phyloP scores from a whole-genome alignment of 2,329 filamentous ascomycete genomes.

The Fusarium duplospermum region DNA sequence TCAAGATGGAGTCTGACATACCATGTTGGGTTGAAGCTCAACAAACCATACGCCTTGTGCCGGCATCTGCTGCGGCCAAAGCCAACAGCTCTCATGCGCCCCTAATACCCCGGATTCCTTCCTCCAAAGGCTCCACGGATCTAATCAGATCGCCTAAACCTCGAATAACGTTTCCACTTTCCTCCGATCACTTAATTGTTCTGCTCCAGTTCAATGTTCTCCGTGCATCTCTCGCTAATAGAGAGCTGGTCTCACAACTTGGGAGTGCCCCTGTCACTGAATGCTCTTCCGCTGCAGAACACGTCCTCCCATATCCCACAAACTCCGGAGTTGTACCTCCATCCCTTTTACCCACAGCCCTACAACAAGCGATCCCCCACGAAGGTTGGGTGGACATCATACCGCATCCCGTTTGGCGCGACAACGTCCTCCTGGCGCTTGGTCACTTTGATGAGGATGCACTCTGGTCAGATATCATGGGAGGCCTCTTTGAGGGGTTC shows the following conservation, averaged over 20 bases:
- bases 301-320: neutral
- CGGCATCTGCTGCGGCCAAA: neutral
- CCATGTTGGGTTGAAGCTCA: neutral
- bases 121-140: neutral
- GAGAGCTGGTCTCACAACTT: neutral
- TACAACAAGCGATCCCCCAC: conserved; percentile 47
- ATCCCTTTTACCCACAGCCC: neutral
- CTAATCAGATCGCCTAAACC: neutral
- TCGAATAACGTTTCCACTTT: neutral
- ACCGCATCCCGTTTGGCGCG: conserved; percentile 50
- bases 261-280: neutral
- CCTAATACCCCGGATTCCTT: neutral
- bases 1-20: neutral
- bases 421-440: conserved; percentile 50
- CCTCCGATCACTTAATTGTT: conserved; percentile 2
- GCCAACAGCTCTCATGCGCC: neutral
- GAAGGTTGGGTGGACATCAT: conserved; percentile 55
- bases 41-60: neutral
- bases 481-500: conserved; percentile 57
- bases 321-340: neutral
- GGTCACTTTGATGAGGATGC: conserved; percentile 57
- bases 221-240: neutral
- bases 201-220: conserved; percentile 7
- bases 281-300: neutral
- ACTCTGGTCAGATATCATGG: conserved; percentile 56